These are phyloP conservation scores for Sporothrix protearum DNA, from an alignment of 2,329 filamentous ascomycete genomes.

Conservation along the genomic window DNA sequence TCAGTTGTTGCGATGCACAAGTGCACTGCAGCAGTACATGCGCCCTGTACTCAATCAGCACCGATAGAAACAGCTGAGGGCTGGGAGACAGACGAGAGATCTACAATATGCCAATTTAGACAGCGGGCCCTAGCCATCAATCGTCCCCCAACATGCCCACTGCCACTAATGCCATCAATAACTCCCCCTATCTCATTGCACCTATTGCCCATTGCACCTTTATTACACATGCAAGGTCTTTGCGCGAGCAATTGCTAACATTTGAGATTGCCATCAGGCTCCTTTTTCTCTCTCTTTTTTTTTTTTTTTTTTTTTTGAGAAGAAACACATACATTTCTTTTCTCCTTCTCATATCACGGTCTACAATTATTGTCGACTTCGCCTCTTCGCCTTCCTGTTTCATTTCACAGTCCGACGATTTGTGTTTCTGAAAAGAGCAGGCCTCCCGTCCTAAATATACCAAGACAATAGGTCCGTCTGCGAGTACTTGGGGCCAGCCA, in stretches of 20 bases:
- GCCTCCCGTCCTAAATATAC: neutral
- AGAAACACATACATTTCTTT: neutral
- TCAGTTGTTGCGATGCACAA: conserved; percentile 12
- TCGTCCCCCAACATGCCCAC: neutral
- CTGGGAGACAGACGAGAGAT: conserved; percentile 5
- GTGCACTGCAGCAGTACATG: neutral
- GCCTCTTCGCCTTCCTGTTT: neutral
- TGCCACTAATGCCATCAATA: neutral
- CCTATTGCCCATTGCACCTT: neutral
- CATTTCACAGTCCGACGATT: neutral
- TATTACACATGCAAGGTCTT: neutral
- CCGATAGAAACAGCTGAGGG: neutral
- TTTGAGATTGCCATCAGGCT: neutral
- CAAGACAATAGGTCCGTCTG: neutral
- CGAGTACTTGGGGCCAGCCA: neutral
- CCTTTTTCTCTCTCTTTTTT: neutral
- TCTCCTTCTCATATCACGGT: neutral
- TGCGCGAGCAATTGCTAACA: conserved; percentile 5
- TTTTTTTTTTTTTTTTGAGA: too few species aligned
- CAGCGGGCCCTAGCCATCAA: neutral
- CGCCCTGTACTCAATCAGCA: neutral
- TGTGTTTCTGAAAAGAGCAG: neutral
- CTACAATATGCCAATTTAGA: conserved; percentile 4
- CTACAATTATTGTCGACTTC: neutral
- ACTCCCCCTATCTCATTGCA: neutral